Evolutionary conservation across 805 yeast species (phyloP).

Genomic region (Cyberlindnera nakhonratchasimensis): DNA sequence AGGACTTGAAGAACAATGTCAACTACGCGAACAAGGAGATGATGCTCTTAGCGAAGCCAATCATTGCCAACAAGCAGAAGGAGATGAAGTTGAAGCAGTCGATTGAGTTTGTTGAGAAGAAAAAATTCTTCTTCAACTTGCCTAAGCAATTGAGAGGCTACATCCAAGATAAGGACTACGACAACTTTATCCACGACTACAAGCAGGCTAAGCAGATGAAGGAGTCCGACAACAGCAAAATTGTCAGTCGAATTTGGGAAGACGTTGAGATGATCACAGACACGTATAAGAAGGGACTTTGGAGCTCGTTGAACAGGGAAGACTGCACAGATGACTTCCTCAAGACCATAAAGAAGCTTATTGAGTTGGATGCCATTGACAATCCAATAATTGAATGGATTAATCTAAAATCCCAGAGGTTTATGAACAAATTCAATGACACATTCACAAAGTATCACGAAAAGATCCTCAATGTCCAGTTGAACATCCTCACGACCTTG

Average conservation of each 20-base stretch:
- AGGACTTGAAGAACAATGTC: constrained; percentile 37
- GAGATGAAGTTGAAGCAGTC: constrained; percentile 49
- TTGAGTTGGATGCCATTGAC: constrained; percentile 59
- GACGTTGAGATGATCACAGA: constrained; percentile 53
- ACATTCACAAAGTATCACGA: constrained; percentile 39
- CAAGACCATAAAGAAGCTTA: constrained; percentile 47
- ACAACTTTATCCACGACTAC: constrained; percentile 54
- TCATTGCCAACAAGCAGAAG: constrained; percentile 46
- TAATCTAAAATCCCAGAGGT: constrained; percentile 42
- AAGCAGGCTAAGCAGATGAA: constrained; percentile 41
- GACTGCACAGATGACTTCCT: constrained; percentile 31
- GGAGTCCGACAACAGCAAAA: constrained; percentile 30
- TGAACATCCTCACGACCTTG: constrained; percentile 37
- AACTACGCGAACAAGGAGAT: constrained; percentile 50
- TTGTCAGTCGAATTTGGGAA: constrained; percentile 52
- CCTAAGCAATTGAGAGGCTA: constrained; percentile 46
- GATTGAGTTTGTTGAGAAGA: constrained; percentile 47
- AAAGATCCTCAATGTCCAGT: constrained; percentile 38
- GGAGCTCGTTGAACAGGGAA: constrained; percentile 41
- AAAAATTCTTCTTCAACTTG: constrained; percentile 52
- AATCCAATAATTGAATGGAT: constrained; percentile 68
- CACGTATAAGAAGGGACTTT: constrained; percentile 49
- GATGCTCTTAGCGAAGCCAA: constrained; percentile 54
- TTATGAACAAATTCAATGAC: constrained; percentile 38
- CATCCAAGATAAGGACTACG: constrained; percentile 51